Base-by-base conservation (phyloP, 2,329 filamentous ascomycete species). In the Penicillium sp. region DNA sequence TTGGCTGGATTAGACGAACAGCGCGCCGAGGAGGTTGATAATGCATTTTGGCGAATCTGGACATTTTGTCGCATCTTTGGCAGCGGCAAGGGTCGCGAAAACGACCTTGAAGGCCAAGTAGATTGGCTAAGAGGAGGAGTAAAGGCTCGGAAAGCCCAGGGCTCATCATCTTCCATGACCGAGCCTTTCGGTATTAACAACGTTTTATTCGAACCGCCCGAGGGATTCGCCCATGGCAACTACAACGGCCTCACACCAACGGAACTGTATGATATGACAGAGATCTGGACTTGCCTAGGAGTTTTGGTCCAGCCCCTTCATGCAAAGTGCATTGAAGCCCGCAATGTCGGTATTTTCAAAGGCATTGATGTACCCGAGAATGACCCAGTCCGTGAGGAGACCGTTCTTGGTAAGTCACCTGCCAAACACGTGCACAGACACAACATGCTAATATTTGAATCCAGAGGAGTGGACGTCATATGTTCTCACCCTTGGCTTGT, bases 21-120 rank as follows among this genome's bases (percentile, higher is more conserved):
- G 2, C 76, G 79, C 9, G 77, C 81, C 1, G 74, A 76, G 41
- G 80, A 84, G 55, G 77, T 87, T 26, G 82, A 87, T 56, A 80
- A 86, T 68, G 85, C 85, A 0, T 79, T 88, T 48, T 88, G 84
- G 84, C 81, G 85, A 2, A 82, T 88, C 29, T 87, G 85, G 85
- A 85, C 82, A 0, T 88, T 88, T 70, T 87, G 85, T 70, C 80
- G 80, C 53, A 81, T 87, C 31, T 88, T 88, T 52, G 86, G 86
- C 1, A 80, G 77, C 49, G 78, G 79, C 0, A 86, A 84, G 62
- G 79, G 78, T 5, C 79, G 84, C 14, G 83, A 86, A 62, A 80
- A 84, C 29, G 84, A 87, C 57, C 75, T 86, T 33, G 75, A 80
- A 35, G 83, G 80, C 4, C 85, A 88, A 67, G 78, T 84, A 62